Conservation (phyloP, 768 basidiomycete species). For the Phlegmacium glaucopus region DNA sequence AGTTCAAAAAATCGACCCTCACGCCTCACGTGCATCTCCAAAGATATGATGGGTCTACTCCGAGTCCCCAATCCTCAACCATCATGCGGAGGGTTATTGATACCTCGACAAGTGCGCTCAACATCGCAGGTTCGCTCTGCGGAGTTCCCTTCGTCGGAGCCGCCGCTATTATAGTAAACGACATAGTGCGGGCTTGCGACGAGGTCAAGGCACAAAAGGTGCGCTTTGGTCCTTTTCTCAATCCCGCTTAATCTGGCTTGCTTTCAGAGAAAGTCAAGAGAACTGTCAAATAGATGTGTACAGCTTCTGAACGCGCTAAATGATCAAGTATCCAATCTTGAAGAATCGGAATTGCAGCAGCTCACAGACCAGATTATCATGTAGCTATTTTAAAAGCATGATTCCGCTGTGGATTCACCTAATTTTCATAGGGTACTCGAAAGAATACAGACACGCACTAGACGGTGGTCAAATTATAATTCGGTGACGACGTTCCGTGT, state of each 20-base stretch:
- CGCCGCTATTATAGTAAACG: slow-evolving; percentile 38
- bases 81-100: slow-evolving; percentile 24
- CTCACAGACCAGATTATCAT: slow-evolving; percentile 39
- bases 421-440: slow-evolving; percentile 35
- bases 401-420: neutral
- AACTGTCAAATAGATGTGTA: slow-evolving; percentile 40
- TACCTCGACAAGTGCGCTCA: slow-evolving; percentile 27
- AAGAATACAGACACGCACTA: slow-evolving; percentile 35
- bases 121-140: slow-evolving; percentile 39
- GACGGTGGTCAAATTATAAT: slow-evolving; percentile 36
- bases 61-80: neutral
- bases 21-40: too few relatives aligned
- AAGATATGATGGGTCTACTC: neutral
- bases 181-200: slow-evolving; percentile 43
- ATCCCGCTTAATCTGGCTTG: neutral
- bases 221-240: neutral
- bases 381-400: slow-evolving; percentile 10
- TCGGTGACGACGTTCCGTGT: slow-evolving; percentile 37
- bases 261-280: slow-evolving; percentile 38
- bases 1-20: too few relatives aligned
- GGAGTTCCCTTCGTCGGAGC: slow-evolving; percentile 46
- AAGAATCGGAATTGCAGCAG: slow-evolving; percentile 36
- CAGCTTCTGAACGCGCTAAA: slow-evolving; percentile 34
- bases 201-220: slow-evolving; percentile 51
- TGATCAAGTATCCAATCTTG: slow-evolving; percentile 35